phyloP scores from a whole-genome alignment of 2,329 filamentous ascomycete species.

The Pezicula carpinea region DNA sequence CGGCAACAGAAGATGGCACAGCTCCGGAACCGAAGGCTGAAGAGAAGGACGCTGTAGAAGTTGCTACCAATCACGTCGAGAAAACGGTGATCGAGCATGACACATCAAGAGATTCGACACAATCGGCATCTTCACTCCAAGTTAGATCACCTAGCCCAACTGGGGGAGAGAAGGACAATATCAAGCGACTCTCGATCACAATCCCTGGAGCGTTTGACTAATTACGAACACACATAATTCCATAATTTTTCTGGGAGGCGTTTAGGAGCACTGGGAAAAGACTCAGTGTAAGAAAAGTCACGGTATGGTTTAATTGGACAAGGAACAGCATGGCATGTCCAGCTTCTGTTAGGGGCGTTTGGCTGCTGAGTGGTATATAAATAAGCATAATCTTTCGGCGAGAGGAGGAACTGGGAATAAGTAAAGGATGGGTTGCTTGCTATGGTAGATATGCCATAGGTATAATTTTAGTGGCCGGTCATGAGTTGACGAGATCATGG shows the following conservation, averaged over 20 bases:
- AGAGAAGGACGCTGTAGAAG: neutral
- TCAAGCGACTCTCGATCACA: constrained; percentile 32
- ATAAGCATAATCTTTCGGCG: too few relatives aligned
- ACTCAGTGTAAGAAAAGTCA: too few relatives aligned
- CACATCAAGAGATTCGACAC: constrained; percentile 14
- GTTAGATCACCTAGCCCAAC: constrained; percentile 5
- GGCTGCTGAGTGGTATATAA: too few relatives aligned
- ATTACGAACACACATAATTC: neutral
- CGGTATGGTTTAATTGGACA: too few relatives aligned
- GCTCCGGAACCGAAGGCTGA: constrained; percentile 3
- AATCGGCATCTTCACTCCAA: constrained; percentile 17
- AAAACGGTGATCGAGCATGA: constrained; percentile 7
- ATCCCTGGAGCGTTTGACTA: constrained; percentile 29
- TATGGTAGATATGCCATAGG: too few relatives aligned
- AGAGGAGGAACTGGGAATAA: too few relatives aligned
- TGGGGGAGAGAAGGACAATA: constrained; percentile 24
- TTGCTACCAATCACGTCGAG: neutral
- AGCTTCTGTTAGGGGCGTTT: too few relatives aligned
- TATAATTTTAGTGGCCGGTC: too few relatives aligned
- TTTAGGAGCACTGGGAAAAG: too few relatives aligned
- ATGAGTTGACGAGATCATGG: too few relatives aligned
- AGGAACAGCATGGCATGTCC: too few relatives aligned
- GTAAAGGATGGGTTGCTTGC: too few relatives aligned
- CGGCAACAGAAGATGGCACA: constrained; percentile 12
- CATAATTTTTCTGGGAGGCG: neutral